Conservation (phyloP, 1,284 basidiomycete genomes). For the Albatrellus sp. region DNA sequence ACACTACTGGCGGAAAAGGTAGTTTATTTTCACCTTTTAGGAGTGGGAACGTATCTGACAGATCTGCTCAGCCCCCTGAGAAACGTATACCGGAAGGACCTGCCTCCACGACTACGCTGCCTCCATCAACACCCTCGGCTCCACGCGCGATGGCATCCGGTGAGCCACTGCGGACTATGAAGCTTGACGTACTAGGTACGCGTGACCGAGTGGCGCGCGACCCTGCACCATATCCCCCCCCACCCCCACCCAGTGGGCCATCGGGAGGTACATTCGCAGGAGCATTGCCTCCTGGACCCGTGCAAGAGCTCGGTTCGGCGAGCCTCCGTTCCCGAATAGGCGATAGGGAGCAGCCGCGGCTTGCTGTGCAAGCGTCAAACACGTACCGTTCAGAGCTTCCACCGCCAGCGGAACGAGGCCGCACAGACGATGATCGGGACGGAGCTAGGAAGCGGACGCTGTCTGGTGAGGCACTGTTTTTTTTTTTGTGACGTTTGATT, state of each 20-base stretch:
- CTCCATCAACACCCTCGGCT: constrained; percentile 52
- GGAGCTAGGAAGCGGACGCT: constrained; percentile 48
- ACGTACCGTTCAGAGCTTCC: constrained; percentile 9
- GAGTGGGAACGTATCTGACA: background rate
- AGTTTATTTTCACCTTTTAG: background rate
- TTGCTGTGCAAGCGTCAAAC: constrained; percentile 24
- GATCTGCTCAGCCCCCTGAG: constrained; percentile 28
- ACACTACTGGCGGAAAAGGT: constrained; percentile 50
- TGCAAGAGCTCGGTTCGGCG: constrained; percentile 12
- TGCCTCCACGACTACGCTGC: constrained; percentile 26
- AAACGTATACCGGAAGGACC: constrained; percentile 47
- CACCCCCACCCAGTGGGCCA: constrained; percentile 6
- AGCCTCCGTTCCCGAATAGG: constrained; percentile 58
- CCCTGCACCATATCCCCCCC: background rate
- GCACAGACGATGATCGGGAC: constrained; percentile 42
- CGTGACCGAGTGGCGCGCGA: background rate
- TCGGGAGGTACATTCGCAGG: background rate
- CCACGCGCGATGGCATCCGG: constrained; percentile 51
- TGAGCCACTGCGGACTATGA: constrained; percentile 14
- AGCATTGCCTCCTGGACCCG: background rate
- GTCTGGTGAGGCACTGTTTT: constrained; percentile 35
- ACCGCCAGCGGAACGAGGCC: constrained; percentile 5
- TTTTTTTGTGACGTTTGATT: background rate
- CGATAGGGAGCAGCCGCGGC: constrained; percentile 37
- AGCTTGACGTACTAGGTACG: constrained; percentile 11